These are phyloP conservation scores for Papiliotrema flavescens DNA, from an alignment of 1,284 basidiomycete species.

Conservation along the genomic window DNA sequence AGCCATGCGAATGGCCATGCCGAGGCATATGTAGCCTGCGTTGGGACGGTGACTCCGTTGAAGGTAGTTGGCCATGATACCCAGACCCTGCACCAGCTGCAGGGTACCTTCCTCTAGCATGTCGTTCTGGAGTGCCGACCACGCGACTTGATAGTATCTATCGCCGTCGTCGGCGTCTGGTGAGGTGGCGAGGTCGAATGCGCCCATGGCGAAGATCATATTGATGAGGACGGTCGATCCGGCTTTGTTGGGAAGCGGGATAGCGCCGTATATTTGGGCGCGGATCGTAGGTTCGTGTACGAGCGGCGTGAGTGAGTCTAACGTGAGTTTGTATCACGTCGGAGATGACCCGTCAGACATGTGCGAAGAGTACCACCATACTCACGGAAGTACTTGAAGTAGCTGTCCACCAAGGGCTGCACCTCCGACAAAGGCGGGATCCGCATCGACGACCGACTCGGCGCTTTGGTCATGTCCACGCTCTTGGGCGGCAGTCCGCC, in stretches of 20 bases:
- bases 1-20: conserved; percentile 18
- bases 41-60: conserved; percentile 25
- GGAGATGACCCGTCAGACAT: neutral
- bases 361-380: neutral
- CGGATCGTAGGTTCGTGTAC: conserved; percentile 31
- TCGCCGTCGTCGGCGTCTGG: conserved; percentile 13
- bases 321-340: neutral
- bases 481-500: neutral
- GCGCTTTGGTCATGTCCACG: no score
- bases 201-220: conserved; percentile 35
- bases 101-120: conserved; percentile 23
- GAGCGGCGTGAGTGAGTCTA: conserved; percentile 23
- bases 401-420: conserved; percentile 14
- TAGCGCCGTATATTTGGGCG: conserved; percentile 22
- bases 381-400: conserved; percentile 22
- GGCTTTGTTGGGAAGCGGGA: conserved; percentile 16
- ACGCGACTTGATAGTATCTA: conserved; percentile 19
- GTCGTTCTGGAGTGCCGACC: conserved; percentile 10
- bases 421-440: conserved; percentile 15
- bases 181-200: conserved; percentile 14
- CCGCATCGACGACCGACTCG: neutral
- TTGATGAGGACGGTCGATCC: conserved; percentile 15
- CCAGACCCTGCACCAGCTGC: conserved; percentile 24
- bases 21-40: conserved; percentile 22
- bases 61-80: conserved; percentile 32